Evolutionary conservation across 106 monocot genomes (phyloP).

Genomic region (Platanthera zijinensis): DNA sequence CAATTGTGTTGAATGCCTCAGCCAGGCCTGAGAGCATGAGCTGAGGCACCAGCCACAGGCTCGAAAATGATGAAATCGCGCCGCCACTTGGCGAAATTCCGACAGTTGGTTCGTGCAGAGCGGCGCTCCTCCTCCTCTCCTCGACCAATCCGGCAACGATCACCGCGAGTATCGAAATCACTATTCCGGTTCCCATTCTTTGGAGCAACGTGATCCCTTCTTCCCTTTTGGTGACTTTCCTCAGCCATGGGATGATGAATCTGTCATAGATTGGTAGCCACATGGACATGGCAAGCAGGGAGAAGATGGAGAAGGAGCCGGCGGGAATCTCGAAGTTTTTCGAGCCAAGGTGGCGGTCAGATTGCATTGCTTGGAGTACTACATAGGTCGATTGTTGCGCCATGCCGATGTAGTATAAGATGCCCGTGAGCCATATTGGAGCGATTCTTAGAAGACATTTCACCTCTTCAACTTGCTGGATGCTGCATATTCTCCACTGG

Average conservation of each 20-base stretch:
- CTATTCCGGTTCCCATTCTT: slow-evolving; percentile 44
- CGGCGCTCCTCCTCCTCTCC: slow-evolving; percentile 16
- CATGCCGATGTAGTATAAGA: slow-evolving; percentile 36
- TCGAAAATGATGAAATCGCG: slow-evolving; percentile 25
- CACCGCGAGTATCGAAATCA: slow-evolving; percentile 29
- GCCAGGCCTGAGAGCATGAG: slow-evolving; percentile 32
- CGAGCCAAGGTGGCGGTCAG: slow-evolving; percentile 31
- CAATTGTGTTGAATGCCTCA: slow-evolving; percentile 42
- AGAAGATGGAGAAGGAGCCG: slow-evolving; percentile 41
- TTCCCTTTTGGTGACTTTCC: slow-evolving; percentile 22
- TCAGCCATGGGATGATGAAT: slow-evolving; percentile 28
- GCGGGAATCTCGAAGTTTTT: slow-evolving; percentile 47
- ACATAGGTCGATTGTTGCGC: slow-evolving; percentile 40
- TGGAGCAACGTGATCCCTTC: slow-evolving; percentile 39
- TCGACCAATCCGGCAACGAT: slow-evolving; percentile 32
- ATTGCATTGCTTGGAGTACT: slow-evolving; percentile 33
- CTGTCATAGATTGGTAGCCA: slow-evolving; percentile 59
- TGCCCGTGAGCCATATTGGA: slow-evolving; percentile 47
- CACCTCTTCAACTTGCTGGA: slow-evolving; percentile 54
- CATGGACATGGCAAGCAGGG: slow-evolving; percentile 39
- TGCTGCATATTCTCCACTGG: slow-evolving; percentile 44
- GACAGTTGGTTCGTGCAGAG: neutral
- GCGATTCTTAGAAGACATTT: slow-evolving; percentile 37
- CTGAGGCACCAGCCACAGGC: slow-evolving; percentile 49
- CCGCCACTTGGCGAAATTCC: slow-evolving; percentile 9